Percentiles rank a stretch among this genome's conserved stretches.
Evolutionary conservation across 345 rosid genomes (phyloP).

Genomic region (Acer negundo): DNA sequence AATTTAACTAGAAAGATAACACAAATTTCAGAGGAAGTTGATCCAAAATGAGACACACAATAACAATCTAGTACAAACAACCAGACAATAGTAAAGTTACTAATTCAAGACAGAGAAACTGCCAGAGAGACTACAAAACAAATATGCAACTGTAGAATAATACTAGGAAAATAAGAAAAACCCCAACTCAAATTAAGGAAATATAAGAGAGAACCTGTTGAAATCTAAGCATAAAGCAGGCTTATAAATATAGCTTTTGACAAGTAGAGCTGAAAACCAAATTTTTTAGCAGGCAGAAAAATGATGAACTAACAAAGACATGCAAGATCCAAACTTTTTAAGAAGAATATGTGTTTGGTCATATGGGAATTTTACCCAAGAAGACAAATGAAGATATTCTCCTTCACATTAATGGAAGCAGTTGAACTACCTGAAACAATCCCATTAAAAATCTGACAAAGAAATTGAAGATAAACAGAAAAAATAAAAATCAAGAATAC

Average conservation of each 20-base stretch:
- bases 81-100: constrained; percentile 6
- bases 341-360: neutral
- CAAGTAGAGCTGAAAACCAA: constrained; percentile 6
- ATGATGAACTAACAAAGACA: constrained; percentile 9
- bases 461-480: constrained; percentile 20
- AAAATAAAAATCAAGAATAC: constrained; percentile 9
- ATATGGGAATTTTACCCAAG: constrained; percentile 9
- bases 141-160: constrained; percentile 3
- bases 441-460: constrained; percentile 24
- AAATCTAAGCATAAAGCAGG: neutral
- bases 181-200: neutral
- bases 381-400: constrained; percentile 12
- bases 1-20: constrained; percentile 1
- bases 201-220: neutral
- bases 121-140: neutral
- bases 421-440: constrained; percentile 37
- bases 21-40: neutral
- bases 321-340: constrained; percentile 14
- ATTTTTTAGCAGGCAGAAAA: constrained; percentile 7
- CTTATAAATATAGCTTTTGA: neutral
- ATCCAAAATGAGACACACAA: neutral
- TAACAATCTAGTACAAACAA: constrained; percentile 11
- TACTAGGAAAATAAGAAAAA: neutral
- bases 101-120: neutral
- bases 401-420: constrained; percentile 21